These are phyloP conservation scores for Cryphonectria naterciae DNA, from an alignment of 2,329 filamentous ascomycete species.

Conservation along the genomic window DNA sequence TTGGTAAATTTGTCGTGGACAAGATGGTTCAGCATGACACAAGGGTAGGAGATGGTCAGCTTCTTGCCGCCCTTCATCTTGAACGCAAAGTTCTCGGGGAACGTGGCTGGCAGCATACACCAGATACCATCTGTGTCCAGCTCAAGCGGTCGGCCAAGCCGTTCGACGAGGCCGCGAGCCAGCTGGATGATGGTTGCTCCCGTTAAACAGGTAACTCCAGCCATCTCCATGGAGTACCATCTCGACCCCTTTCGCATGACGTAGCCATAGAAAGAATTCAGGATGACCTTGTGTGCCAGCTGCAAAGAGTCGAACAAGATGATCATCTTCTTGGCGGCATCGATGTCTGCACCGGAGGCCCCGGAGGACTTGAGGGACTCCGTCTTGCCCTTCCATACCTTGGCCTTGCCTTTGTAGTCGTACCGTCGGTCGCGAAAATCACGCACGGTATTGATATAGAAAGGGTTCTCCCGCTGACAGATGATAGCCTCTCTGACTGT, in stretches of 20 bases:
- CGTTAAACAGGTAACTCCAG: slow-evolving; percentile 94
- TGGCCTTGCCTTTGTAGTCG: slow-evolving; percentile 97
- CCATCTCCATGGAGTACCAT: slow-evolving; percentile 99
- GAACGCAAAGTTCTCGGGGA: slow-evolving; percentile 95
- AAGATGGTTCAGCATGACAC: slow-evolving; percentile 97
- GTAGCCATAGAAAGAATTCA: slow-evolving; percentile 99
- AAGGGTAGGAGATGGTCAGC: slow-evolving; percentile 93
- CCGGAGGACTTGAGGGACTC: slow-evolving; percentile 83
- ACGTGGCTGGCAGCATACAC: slow-evolving; percentile 97
- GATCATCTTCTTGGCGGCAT: slow-evolving; percentile 98
- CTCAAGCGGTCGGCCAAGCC: slow-evolving; percentile 89
- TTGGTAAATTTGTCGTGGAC: slow-evolving; percentile 96
- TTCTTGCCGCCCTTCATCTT: slow-evolving; percentile 97
- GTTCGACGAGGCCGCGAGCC: slow-evolving; percentile 89
- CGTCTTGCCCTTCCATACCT: slow-evolving; percentile 97
- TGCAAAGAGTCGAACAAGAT: slow-evolving; percentile 94
- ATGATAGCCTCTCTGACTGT: slow-evolving; percentile 96
- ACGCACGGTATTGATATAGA: slow-evolving; percentile 95
- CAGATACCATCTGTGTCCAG: slow-evolving; percentile 98
- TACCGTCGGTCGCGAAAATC: slow-evolving; percentile 97
- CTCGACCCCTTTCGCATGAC: slow-evolving; percentile 98
- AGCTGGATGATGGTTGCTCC: slow-evolving; percentile 97
- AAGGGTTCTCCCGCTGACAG: slow-evolving; percentile 96
- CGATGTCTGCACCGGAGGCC: slow-evolving; percentile 75
- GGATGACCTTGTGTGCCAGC: slow-evolving; percentile 96